phyloP scores from a whole-genome alignment of 2,329 filamentous ascomycete genomes.

The Tolypocladium pustulatum region DNA sequence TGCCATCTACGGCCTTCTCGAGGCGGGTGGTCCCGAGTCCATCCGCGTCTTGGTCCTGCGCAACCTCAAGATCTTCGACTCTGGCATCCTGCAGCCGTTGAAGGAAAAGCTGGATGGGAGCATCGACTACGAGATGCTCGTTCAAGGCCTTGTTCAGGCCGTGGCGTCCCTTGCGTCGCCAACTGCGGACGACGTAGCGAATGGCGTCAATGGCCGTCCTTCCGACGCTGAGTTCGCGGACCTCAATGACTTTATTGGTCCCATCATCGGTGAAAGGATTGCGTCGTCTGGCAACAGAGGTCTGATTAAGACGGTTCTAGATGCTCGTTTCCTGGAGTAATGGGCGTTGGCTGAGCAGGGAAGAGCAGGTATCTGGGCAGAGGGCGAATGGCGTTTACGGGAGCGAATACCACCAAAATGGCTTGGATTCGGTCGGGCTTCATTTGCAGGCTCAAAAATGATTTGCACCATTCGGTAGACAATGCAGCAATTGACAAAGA shows the following conservation, averaged over 20 bases:
- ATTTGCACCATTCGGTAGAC: not conserved
- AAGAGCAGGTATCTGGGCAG: not conserved
- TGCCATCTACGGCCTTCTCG: slow-evolving; percentile 68
- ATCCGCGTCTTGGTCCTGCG: slow-evolving; percentile 46
- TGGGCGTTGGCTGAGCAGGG: not conserved
- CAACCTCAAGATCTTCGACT: slow-evolving; percentile 44
- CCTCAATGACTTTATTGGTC: slow-evolving; percentile 43
- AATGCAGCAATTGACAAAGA: not conserved
- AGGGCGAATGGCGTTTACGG: slow-evolving; percentile 16
- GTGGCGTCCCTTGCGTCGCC: slow-evolving; percentile 32
- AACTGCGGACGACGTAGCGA: slow-evolving; percentile 17
- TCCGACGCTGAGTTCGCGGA: slow-evolving; percentile 29
- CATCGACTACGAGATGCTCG: slow-evolving; percentile 44
- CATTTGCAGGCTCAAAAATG: not conserved
- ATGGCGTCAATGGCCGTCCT: slow-evolving; percentile 28
- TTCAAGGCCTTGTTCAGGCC: slow-evolving; percentile 45
- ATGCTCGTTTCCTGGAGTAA: slow-evolving; percentile 40
- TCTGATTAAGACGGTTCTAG: slow-evolving; percentile 40
- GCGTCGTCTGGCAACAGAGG: slow-evolving; percentile 32
- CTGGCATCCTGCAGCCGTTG: slow-evolving; percentile 41
- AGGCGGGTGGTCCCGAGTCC: slow-evolving; percentile 58
- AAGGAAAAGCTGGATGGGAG: slow-evolving; percentile 37
- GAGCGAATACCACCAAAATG: slow-evolving; percentile 1
- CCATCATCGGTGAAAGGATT: slow-evolving; percentile 41
- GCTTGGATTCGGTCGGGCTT: not conserved